Conservation (phyloP, 148 eudicot species). For the Suaeda aralocaspica region DNA sequence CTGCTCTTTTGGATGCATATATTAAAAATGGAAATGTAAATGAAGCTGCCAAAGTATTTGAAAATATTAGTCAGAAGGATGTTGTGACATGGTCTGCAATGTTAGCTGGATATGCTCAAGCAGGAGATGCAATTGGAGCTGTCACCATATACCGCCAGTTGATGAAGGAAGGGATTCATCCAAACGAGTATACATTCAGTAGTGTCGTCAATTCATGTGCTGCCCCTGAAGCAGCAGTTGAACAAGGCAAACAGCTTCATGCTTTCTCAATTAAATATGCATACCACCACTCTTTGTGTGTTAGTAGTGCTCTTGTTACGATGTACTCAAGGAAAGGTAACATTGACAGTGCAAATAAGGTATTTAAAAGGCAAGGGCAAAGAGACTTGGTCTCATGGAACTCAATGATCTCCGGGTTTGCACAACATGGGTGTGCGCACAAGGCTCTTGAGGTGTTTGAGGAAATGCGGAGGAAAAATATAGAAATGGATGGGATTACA, state of each 20-base stretch:
- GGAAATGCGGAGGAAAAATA: conserved; percentile 52
- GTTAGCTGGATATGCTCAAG: conserved; percentile 77
- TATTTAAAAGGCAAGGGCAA: conserved; percentile 65
- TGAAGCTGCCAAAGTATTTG: conserved; percentile 75
- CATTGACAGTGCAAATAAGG: conserved; percentile 65
- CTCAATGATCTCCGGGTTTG: conserved; percentile 86
- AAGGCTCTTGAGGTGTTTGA: conserved; percentile 70
- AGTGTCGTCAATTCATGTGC: conserved; percentile 75
- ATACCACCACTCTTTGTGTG: conserved; percentile 50
- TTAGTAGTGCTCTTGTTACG: conserved; percentile 90
- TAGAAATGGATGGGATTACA: conserved; percentile 72
- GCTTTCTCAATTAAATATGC: conserved; percentile 68
- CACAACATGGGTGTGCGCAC: conserved; percentile 77
- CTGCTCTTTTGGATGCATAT: conserved; percentile 85
- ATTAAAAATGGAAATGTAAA: conserved; percentile 48
- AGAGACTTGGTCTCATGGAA: conserved; percentile 90
- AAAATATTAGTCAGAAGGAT: conserved; percentile 55
- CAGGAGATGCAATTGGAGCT: conserved; percentile 67
- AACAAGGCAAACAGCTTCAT: conserved; percentile 86
- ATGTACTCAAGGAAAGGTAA: conserved; percentile 90
- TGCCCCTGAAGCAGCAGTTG: conserved; percentile 60
- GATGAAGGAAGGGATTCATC: conserved; percentile 46
- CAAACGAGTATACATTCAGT: conserved; percentile 84
- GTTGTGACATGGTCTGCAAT: conserved; percentile 94
- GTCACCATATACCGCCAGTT: conserved; percentile 47